Conservation (phyloP, 1,284 basidiomycete species). For the Malassezia sp. region DNA sequence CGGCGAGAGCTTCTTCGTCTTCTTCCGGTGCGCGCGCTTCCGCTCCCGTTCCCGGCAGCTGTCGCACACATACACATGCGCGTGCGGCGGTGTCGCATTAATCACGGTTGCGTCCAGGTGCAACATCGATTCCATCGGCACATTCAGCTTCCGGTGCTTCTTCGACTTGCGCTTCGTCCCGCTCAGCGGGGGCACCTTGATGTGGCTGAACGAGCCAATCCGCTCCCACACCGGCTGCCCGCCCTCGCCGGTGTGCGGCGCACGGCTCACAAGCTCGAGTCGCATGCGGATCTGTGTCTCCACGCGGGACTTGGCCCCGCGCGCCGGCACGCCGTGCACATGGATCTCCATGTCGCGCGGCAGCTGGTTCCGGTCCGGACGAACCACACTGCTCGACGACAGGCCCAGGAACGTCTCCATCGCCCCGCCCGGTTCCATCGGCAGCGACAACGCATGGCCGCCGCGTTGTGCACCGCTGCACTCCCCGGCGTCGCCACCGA, state of each 20-base stretch:
- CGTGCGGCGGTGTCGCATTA: conserved; percentile 60
- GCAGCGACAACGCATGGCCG: no score
- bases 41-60: conserved; percentile 57
- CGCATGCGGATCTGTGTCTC: conserved; percentile 58
- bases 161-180: conserved; percentile 54
- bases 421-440: neutral
- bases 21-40: conserved; percentile 40
- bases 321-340: conserved; percentile 68
- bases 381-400: conserved; percentile 28
- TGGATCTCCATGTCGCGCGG: conserved; percentile 47
- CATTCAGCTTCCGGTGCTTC: conserved; percentile 54
- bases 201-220: conserved; percentile 41
- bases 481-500: no score
- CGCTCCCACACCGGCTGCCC: conserved; percentile 29
- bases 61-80: conserved; percentile 61
- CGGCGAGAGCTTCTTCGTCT: conserved; percentile 22
- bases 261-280: conserved; percentile 38
- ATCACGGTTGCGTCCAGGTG: conserved; percentile 42
- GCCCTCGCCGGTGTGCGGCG: conserved; percentile 46
- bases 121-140: conserved; percentile 41
- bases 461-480: no score
- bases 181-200: conserved; percentile 44
- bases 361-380: conserved; percentile 27
- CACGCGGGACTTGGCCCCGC: conserved; percentile 81
- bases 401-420: conserved; percentile 29